Evolutionary conservation across 2,329 filamentous ascomycete species (phyloP).

Genomic region (Aureobasidium musti): DNA sequence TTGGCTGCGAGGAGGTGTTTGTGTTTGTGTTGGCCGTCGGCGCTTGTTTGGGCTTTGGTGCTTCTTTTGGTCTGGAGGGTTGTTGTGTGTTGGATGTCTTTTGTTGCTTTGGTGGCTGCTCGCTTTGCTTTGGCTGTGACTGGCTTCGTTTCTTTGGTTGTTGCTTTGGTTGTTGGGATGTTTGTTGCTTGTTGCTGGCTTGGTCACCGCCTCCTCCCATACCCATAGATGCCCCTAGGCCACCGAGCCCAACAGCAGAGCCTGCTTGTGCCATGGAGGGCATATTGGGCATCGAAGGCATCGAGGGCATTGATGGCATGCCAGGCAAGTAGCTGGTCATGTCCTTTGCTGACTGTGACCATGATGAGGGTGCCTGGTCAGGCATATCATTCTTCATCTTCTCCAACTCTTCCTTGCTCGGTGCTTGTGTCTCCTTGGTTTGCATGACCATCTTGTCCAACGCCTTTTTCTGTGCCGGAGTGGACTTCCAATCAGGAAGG

Average conservation of each 20-base stretch:
- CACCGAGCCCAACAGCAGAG: constrained; percentile 36
- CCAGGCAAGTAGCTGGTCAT: constrained; percentile 42
- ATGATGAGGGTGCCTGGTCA: constrained; percentile 41
- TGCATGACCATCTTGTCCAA: constrained; percentile 45
- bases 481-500: constrained; percentile 41
- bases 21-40: neutral
- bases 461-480: constrained; percentile 41
- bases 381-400: constrained; percentile 42
- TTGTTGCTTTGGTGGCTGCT: constrained; percentile 30
- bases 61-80: constrained; percentile 4
- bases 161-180: constrained; percentile 27
- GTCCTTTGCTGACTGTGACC: constrained; percentile 41
- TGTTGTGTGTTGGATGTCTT: constrained; percentile 10
- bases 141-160: constrained; percentile 30
- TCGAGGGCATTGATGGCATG: constrained; percentile 25
- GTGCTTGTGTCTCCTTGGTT: constrained; percentile 41
- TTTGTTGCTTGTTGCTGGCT: constrained; percentile 6
- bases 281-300: constrained; percentile 36
- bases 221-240: constrained; percentile 38
- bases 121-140: constrained; percentile 26
- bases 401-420: constrained; percentile 41
- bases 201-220: constrained; percentile 30
- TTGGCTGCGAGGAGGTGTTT: constrained; percentile 11
- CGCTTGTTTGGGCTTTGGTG: constrained; percentile 2
- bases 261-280: constrained; percentile 32